Conservation (phyloP, 768 basidiomycete species). For the Hypsizygus marmoreus region DNA sequence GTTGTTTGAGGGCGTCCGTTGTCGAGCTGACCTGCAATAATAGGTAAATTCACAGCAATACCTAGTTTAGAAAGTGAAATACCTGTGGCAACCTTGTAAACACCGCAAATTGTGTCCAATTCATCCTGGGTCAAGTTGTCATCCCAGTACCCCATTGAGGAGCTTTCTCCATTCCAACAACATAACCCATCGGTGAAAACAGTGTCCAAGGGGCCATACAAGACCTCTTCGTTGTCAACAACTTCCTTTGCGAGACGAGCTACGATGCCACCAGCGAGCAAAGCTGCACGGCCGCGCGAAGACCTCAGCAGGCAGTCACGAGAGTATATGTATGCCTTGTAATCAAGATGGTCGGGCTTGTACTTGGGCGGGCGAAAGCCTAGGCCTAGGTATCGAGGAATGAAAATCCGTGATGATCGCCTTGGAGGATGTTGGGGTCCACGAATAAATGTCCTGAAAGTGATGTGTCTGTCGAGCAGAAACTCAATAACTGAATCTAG, state of each 20-base stretch:
- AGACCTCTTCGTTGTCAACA: conserved; percentile 11
- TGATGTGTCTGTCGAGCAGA: conserved; percentile 10
- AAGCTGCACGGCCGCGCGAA: conserved; percentile 24
- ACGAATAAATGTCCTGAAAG: conserved; percentile 12
- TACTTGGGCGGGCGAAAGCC: conserved; percentile 15
- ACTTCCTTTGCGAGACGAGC: conserved; percentile 20
- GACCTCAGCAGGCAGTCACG: conserved; percentile 6
- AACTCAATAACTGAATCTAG: not conserved
- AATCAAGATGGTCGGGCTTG: conserved; percentile 6
- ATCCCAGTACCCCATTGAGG: conserved; percentile 15
- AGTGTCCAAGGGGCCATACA: conserved; percentile 18
- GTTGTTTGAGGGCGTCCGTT: conserved; percentile 5
- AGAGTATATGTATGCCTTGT: conserved; percentile 1
- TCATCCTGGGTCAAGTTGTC: conserved; percentile 23
- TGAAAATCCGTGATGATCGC: not conserved
- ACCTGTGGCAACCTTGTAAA: conserved; percentile 22
- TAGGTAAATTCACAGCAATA: not conserved
- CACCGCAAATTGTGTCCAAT: conserved; percentile 20
- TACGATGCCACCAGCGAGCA: conserved; percentile 26
- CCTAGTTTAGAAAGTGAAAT: not conserved
- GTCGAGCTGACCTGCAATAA: not conserved
- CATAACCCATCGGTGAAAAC: conserved; percentile 4
- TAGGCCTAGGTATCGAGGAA: conserved; percentile 8
- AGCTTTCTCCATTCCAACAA: conserved; percentile 1
- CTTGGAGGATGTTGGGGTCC: not conserved